Evolutionary conservation across 768 basidiomycete genomes (phyloP), one percentile per base, ranked within the genome.

Genomic region (Kwoniella sp.): DNA sequence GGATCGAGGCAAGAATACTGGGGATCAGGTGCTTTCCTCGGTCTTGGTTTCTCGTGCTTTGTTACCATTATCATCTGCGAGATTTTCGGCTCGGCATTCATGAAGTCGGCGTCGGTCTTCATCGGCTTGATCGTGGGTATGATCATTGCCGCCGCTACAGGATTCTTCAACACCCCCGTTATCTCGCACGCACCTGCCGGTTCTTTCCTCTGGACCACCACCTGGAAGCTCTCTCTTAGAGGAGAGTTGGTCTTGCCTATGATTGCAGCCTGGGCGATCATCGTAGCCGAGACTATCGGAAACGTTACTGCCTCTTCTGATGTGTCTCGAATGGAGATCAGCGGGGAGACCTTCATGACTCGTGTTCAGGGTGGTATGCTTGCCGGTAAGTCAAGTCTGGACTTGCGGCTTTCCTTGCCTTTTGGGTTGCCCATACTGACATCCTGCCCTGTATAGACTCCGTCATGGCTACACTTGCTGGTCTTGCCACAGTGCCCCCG

Each of bases 11-110:
- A 25, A 1, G 46, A 69, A 22, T 63, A 53, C 47, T 67, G 65
- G 68, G 68, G 68, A 24, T 63, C 60, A 6, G 68, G 52, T 30
- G 53, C 53, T 15, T 69, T 62, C 58, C 49, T 69, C 48, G 68
- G 68, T 30, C 52, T 69, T 19, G 68, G 65, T 48, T 69, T 69
- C 61, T 63, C 65, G 6, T 67, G 68, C 37, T 69, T 69, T 56
- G 44, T 60, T 24, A 68, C 60, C 27, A 69, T 69, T 49, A 36
- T 69, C 44, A 24, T 69, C 21, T 66, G 68, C 40, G 68, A 69
- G 49, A 55, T 69, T 33, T 69, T 69, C 57, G 68, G 68, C 37
- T 69, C 68, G 2, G 64, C 64, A 24, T 69, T 69, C 51, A 65
- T 69, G 64, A 69, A 69, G 48, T 65, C 64, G 1, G 68, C 68